phyloP scores from a whole-genome alignment of 495 filamentous ascomycete genomes.

The Penicillium ochrochloron region DNA sequence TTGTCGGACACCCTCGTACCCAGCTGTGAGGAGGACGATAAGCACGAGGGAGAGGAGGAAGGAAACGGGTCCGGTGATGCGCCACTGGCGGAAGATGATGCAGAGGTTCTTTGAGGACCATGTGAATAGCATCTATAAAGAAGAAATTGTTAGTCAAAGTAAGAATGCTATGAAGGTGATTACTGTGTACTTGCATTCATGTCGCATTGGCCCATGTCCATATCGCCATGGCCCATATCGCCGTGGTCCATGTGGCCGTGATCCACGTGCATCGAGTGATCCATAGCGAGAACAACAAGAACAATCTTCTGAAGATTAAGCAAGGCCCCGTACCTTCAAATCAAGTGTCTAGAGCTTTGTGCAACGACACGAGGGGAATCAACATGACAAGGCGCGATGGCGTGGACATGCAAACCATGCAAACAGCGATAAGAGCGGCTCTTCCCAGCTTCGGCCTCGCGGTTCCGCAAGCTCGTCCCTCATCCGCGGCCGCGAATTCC shows the following conservation, averaged over 20 bases:
- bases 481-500: not conserved
- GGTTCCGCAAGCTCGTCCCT: conserved; percentile 25
- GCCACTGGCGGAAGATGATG: conserved; percentile 94
- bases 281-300: conserved; percentile 25
- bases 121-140: conserved; percentile 90
- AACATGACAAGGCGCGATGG: conserved; percentile 16
- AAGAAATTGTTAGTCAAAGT: conserved; percentile 4
- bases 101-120: conserved; percentile 92
- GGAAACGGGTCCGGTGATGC: conserved; percentile 68
- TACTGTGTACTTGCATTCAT: conserved; percentile 71
- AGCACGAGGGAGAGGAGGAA: conserved; percentile 81
- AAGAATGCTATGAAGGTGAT: conserved; percentile 4
- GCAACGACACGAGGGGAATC: conserved; percentile 3
- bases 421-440: conserved; percentile 46
- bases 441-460: conserved; percentile 16
- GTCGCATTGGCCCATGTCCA: conserved; percentile 71
- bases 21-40: conserved; percentile 80
- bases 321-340: not conserved
- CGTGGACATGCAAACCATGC: conserved; percentile 42
- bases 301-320: not conserved
- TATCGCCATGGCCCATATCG: conserved; percentile 54
- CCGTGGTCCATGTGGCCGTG: conserved; percentile 50
- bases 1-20: conserved; percentile 88
- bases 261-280: conserved; percentile 51
- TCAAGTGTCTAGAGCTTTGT: not conserved